Conservation (phyloP, 345 rosid species). For the Aquilaria malaccensis region DNA sequence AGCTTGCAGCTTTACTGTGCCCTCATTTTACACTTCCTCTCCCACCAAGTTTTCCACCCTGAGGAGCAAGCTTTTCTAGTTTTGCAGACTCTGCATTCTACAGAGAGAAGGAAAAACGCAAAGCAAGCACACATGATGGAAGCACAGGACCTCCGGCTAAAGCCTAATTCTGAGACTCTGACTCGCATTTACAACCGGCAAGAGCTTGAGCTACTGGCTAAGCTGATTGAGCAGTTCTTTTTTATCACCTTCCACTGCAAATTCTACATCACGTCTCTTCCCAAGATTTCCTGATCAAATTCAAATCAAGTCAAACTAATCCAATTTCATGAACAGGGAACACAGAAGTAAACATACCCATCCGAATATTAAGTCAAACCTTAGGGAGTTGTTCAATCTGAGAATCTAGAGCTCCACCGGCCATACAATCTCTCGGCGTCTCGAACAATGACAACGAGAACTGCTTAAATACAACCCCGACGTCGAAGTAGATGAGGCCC, state of each 20-base stretch:
- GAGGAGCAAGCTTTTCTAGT: slow-evolving; percentile 23
- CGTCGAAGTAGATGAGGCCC: slow-evolving; percentile 83
- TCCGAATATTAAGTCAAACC: slow-evolving; percentile 22
- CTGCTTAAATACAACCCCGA: slow-evolving; percentile 80
- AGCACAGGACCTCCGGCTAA: slow-evolving; percentile 25
- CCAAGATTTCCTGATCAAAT: slow-evolving; percentile 23
- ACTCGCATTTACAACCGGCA: slow-evolving; percentile 30
- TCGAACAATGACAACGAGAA: slow-evolving; percentile 83
- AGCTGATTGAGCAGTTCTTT: slow-evolving; percentile 26
- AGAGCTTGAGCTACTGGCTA: slow-evolving; percentile 10
- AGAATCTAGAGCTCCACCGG: slow-evolving; percentile 19
- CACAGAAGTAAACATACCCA: background rate
- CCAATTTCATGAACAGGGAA: slow-evolving; percentile 12
- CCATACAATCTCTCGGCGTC: slow-evolving; percentile 68
- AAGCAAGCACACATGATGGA: slow-evolving; percentile 40
- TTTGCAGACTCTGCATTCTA: slow-evolving; percentile 27
- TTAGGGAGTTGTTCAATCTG: slow-evolving; percentile 20
- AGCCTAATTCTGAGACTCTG: slow-evolving; percentile 25
- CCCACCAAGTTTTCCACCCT: slow-evolving; percentile 14
- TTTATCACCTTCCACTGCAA: slow-evolving; percentile 4
- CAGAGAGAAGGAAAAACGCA: slow-evolving; percentile 21
- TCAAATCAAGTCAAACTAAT: slow-evolving; percentile 4
- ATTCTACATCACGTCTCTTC: slow-evolving; percentile 28
- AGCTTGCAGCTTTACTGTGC: slow-evolving; percentile 7
- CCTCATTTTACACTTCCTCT: background rate